A percentile compares a stretch with the other conserved stretches of the same genome.
Conservation (phyloP, 805 yeast species). For the Suhomyces pyralidae region DNA sequence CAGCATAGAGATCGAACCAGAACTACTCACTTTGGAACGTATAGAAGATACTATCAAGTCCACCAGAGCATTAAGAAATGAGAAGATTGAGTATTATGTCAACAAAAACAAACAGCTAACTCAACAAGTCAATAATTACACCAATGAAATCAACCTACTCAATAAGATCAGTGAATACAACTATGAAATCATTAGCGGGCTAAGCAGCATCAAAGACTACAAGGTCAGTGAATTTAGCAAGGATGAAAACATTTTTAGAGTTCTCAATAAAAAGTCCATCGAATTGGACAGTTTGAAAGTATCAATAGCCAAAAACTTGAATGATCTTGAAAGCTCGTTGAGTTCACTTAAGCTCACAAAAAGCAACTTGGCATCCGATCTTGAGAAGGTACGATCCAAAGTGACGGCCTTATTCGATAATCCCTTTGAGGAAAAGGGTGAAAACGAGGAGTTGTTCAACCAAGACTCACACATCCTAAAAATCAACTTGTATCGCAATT, state of each 20-base stretch:
- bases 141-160: slow-evolving; percentile 16
- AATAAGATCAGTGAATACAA: slow-evolving; percentile 20
- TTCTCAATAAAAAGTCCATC: slow-evolving; percentile 24
- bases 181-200: slow-evolving; percentile 13
- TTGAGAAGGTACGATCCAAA: slow-evolving; percentile 28
- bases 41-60: slow-evolving; percentile 37
- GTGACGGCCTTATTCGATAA: slow-evolving; percentile 6
- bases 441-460: slow-evolving; percentile 30
- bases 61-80: slow-evolving; percentile 26
- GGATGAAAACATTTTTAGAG: slow-evolving; percentile 23
- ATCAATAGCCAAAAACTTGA: slow-evolving; percentile 49
- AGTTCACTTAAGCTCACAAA: slow-evolving; percentile 29
- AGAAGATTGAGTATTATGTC: slow-evolving; percentile 15
- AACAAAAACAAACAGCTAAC: slow-evolving; percentile 8
- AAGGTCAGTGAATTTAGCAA: slow-evolving; percentile 12
- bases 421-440: slow-evolving; percentile 24
- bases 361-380: slow-evolving; percentile 35
- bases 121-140: slow-evolving; percentile 5
- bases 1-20: slow-evolving; percentile 52
- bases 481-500: slow-evolving; percentile 54
- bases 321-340: slow-evolving; percentile 46
- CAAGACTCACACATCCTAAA: slow-evolving; percentile 49
- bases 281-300: slow-evolving; percentile 48
- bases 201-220: slow-evolving; percentile 19
- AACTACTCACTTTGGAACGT: slow-evolving; percentile 43